Conservation (phyloP, 2,329 filamentous ascomycete species). For the Stylonectria norvegica region DNA sequence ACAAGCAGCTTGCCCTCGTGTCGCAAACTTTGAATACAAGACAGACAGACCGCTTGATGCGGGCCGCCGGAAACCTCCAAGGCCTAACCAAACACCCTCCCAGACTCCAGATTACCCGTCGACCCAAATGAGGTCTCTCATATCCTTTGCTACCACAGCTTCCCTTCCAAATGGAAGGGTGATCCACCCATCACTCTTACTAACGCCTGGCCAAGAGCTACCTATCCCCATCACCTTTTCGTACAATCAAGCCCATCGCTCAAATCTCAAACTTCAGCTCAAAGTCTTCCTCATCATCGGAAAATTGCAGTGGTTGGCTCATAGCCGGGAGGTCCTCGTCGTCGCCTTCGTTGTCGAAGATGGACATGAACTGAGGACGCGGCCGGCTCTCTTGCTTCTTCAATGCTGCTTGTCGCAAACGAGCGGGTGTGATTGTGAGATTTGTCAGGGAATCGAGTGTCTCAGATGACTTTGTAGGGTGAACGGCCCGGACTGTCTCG, state of each 20-base stretch:
- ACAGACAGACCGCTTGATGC: too few relatives aligned
- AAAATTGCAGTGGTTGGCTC: slow-evolving; percentile 18
- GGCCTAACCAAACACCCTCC: too few relatives aligned
- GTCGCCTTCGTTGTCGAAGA: slow-evolving; percentile 54
- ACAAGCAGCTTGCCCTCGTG: too few relatives aligned
- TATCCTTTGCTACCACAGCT: too few relatives aligned
- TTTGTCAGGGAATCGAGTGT: slow-evolving; percentile 19
- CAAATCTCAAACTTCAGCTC: slow-evolving; percentile 47
- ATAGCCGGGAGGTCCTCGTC: slow-evolving; percentile 31
- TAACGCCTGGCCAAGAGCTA: too few relatives aligned
- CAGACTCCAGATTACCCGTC: too few relatives aligned
- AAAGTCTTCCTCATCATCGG: slow-evolving; percentile 53
- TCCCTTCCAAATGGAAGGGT: too few relatives aligned
- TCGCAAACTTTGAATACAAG: too few relatives aligned
- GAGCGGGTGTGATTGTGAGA: slow-evolving; percentile 49
- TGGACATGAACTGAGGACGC: slow-evolving; percentile 53
- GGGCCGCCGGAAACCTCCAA: too few relatives aligned
- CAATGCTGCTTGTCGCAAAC: slow-evolving; percentile 24
- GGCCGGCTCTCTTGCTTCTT: slow-evolving; percentile 25
- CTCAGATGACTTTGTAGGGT: slow-evolving; percentile 14
- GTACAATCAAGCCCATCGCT: slow-evolving; percentile 7
- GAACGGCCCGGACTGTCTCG: slow-evolving; percentile 12
- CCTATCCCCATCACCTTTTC: slow-evolving; percentile 11
- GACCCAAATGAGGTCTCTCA: too few relatives aligned
- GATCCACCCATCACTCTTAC: too few relatives aligned